Evolutionary conservation across 257 asterid genomes (phyloP).

Genomic region (Ligustrum vulgare): DNA sequence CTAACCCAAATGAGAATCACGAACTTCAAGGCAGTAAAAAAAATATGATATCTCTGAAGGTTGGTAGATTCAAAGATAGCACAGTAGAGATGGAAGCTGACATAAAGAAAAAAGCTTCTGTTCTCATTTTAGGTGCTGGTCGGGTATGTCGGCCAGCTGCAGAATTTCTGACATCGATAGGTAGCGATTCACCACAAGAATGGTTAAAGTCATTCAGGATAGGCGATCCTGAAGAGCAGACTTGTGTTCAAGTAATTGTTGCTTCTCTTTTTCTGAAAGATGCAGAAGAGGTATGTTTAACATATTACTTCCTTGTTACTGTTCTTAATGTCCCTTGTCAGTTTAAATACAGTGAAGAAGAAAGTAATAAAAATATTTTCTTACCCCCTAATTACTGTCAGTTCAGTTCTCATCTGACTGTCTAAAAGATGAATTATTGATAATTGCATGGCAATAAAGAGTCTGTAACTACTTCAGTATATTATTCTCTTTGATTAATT

Average conservation of each 20-base stretch:
- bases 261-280: conserved; percentile 90
- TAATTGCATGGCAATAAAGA: background rate
- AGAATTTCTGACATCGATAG: conserved; percentile 70
- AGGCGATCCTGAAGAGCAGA: conserved; percentile 47
- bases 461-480: background rate
- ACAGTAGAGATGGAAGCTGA: conserved; percentile 40
- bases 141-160: conserved; percentile 96
- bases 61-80: conserved; percentile 50
- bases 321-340: background rate
- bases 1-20: conserved; percentile 43
- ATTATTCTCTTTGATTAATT: background rate
- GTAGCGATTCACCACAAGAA: conserved; percentile 46
- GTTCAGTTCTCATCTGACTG: background rate
- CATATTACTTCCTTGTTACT: background rate
- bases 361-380: background rate
- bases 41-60: conserved; percentile 51
- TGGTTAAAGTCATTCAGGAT: conserved; percentile 41
- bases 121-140: conserved; percentile 95
- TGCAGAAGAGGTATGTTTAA: conserved; percentile 76
- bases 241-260: conserved; percentile 60
- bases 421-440: background rate
- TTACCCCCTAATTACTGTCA: background rate
- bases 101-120: conserved; percentile 37
- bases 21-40: conserved; percentile 31
- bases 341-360: conserved; percentile 16